A percentile compares a stretch with the other conserved stretches of the same genome.
Conservation (phyloP, 495 filamentous ascomycete species). For the Tuber borchii region DNA sequence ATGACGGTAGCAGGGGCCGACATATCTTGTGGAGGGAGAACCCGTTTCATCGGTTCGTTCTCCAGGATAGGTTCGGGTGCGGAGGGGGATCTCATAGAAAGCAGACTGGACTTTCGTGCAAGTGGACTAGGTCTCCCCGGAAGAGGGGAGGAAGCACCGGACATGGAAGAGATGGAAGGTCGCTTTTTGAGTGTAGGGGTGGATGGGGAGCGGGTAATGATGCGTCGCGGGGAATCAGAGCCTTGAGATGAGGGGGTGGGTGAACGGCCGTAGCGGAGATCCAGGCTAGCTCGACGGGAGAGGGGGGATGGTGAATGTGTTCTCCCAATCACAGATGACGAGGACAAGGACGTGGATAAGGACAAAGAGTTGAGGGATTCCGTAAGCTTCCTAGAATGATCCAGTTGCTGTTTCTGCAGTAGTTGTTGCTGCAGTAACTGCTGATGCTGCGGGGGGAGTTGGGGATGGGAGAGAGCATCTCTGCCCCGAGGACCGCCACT, state of each 20-base stretch:
- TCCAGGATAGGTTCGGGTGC: conserved; percentile 24
- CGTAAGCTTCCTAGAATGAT: conserved; percentile 28
- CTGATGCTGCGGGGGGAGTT: neutral
- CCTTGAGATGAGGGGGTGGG: conserved; percentile 33
- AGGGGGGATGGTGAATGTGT: conserved; percentile 20
- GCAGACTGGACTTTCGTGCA: conserved; percentile 25
- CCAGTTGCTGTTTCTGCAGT: neutral
- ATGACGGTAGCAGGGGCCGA: conserved; percentile 68
- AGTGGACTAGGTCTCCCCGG: conserved; percentile 20
- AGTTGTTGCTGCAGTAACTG: neutral
- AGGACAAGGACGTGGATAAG: conserved; percentile 17
- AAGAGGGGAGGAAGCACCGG: conserved; percentile 9
- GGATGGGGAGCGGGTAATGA: conserved; percentile 33
- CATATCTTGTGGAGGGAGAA: conserved; percentile 31
- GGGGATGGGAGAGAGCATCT: neutral
- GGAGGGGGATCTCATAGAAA: conserved; percentile 35
- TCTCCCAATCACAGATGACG: conserved; percentile 8
- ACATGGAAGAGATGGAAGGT: conserved; percentile 36
- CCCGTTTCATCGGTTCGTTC: conserved; percentile 22
- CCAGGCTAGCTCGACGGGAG: conserved; percentile 35
- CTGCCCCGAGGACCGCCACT: neutral
- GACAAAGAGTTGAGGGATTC: conserved; percentile 31
- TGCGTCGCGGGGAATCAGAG: conserved; percentile 27
- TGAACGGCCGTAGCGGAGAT: conserved; percentile 28
- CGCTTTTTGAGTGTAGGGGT: conserved; percentile 39